phyloP scores from a whole-genome alignment of 164 flowering plant genomes.

The Vitis rupestris region DNA sequence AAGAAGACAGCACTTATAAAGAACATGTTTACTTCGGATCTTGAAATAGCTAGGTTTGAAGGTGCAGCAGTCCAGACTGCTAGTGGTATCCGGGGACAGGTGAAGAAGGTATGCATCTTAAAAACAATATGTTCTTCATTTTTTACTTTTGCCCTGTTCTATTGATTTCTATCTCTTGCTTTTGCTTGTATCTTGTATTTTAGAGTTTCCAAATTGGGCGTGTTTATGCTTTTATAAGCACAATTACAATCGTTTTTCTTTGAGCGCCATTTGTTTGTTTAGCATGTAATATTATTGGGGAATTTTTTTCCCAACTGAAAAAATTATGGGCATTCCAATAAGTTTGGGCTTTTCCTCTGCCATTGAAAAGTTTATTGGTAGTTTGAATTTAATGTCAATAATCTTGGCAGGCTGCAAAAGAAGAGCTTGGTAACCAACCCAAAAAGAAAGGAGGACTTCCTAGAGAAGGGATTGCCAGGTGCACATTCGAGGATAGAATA shows the following conservation, averaged over 20 bases:
- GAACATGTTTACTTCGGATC: constrained; percentile 94
- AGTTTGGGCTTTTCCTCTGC: too few species aligned
- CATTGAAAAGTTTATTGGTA: background rate
- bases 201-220: too few species aligned
- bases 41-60: constrained; percentile 90
- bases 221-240: too few species aligned
- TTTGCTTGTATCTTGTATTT: too few species aligned
- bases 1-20: constrained; percentile 90
- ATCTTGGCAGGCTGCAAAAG: constrained; percentile 80
- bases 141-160: background rate
- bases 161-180: background rate
- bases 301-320: too few species aligned
- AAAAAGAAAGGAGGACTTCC: constrained; percentile 56
- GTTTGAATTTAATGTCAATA: constrained; percentile 4
- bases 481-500: constrained; percentile 94
- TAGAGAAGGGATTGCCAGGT: constrained; percentile 87
- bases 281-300: too few species aligned
- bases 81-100: constrained; percentile 95
- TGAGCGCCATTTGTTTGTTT: too few species aligned
- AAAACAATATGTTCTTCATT: background rate
- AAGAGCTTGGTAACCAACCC: constrained; percentile 66
- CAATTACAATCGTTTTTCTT: too few species aligned
- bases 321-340: too few species aligned
- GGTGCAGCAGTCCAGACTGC: constrained; percentile 91
- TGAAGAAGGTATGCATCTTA: constrained; percentile 70